Conservation (phyloP, 768 basidiomycete genomes). For the Trametes gibbosa region DNA sequence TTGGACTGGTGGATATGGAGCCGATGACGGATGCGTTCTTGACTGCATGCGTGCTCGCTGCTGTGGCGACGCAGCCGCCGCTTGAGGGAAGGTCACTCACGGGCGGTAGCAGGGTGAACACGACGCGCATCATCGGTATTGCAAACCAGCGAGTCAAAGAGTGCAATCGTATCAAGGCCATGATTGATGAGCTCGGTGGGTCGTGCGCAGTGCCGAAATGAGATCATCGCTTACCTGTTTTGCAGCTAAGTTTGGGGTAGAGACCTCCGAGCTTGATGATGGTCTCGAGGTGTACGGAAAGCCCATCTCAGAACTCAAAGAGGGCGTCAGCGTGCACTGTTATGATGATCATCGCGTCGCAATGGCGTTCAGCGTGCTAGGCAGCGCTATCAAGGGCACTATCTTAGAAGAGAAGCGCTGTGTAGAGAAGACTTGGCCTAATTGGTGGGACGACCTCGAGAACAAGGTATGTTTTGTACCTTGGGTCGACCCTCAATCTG, state of each 20-base stretch:
- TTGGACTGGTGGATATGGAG: constrained; percentile 94
- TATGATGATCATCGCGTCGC: constrained; percentile 99
- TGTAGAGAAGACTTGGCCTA: constrained; percentile 99
- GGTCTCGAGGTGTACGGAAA: constrained; percentile 88
- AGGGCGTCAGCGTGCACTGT: constrained; percentile 84
- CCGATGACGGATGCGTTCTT: constrained; percentile 99
- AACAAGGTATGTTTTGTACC: constrained; percentile 66
- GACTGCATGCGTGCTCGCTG: constrained; percentile 90
- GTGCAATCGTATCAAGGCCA: constrained; percentile 94
- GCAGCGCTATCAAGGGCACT: constrained; percentile 68
- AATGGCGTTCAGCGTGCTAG: constrained; percentile 95
- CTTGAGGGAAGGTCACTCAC: constrained; percentile 47
- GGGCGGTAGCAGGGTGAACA: constrained; percentile 34
- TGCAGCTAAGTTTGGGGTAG: constrained; percentile 89
- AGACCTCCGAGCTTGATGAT: constrained; percentile 89
- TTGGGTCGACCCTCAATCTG: neutral
- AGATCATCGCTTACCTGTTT: neutral
- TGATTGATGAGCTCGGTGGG: constrained; percentile 92
- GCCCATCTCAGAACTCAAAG: constrained; percentile 56
- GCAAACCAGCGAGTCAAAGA: constrained; percentile 99
- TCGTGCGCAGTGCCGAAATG: neutral
- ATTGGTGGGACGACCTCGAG: constrained; percentile 98
- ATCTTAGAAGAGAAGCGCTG: constrained; percentile 94
- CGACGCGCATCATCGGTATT: constrained; percentile 89
- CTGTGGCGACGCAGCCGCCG: constrained; percentile 56